These are phyloP conservation scores for Acorus calamus DNA, from an alignment of 106 monocot genomes.

Conservation along the genomic window DNA sequence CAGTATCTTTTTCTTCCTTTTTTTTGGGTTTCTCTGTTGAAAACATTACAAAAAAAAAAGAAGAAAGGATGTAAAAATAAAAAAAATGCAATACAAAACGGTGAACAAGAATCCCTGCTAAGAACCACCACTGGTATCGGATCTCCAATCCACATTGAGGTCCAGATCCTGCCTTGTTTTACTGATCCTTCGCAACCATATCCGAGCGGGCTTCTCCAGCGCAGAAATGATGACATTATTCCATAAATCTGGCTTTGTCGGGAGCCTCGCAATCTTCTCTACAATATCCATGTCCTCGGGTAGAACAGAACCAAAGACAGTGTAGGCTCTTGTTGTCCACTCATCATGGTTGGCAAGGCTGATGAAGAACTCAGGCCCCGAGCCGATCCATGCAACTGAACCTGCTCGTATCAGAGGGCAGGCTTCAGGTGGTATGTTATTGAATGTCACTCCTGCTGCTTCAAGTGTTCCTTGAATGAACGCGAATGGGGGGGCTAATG, in stretches of 20 bases:
- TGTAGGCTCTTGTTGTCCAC: slow-evolving; percentile 56
- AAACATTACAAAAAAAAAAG: no score
- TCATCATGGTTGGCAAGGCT: slow-evolving; percentile 83
- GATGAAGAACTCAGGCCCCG: slow-evolving; percentile 92
- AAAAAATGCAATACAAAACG: no score
- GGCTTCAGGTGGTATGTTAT: slow-evolving; percentile 50
- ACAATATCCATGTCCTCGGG: slow-evolving; percentile 70
- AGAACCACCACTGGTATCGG: no score
- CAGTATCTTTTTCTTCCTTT: no score
- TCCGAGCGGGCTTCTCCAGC: slow-evolving; percentile 41
- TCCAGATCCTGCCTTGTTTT: slow-evolving; percentile 10
- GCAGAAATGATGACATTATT: slow-evolving; percentile 43
- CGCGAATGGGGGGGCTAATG: slow-evolving; percentile 85
- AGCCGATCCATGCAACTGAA: slow-evolving; percentile 82
- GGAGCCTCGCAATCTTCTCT: slow-evolving; percentile 63
- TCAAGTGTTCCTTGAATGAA: slow-evolving; percentile 88
- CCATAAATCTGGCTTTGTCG: slow-evolving; percentile 67
- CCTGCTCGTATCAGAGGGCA: slow-evolving; percentile 59
- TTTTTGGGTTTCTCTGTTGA: no score
- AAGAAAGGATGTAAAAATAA: no score
- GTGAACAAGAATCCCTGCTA: no score
- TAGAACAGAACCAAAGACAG: slow-evolving; percentile 66
- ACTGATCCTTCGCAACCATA: slow-evolving; percentile 32
- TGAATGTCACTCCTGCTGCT: slow-evolving; percentile 61
- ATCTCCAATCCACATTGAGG: background rate